phyloP scores from a whole-genome alignment of 2,329 filamentous ascomycete species.

The Hymenoscyphus albidus region DNA sequence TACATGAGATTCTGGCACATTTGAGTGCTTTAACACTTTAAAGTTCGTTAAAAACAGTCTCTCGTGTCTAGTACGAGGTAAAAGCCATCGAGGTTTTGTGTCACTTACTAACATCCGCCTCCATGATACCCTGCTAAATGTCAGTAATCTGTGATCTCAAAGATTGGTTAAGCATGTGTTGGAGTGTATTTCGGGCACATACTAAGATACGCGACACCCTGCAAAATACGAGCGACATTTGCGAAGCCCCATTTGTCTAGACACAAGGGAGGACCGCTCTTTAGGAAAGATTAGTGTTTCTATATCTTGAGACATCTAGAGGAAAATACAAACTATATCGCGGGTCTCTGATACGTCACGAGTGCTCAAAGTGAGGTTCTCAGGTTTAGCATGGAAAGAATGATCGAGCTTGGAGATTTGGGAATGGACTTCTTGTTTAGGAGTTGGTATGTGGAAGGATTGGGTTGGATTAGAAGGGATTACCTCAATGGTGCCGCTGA shows the following conservation, averaged over 20 bases:
- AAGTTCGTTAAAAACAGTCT: neutral
- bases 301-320: neutral
- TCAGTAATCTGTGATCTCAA: neutral
- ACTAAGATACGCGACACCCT: neutral
- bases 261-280: neutral
- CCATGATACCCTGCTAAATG: neutral
- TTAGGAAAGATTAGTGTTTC: neutral
- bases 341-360: neutral
- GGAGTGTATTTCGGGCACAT: neutral
- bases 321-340: neutral
- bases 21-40: neutral
- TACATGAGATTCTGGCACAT: neutral
- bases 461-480: neutral
- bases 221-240: neutral
- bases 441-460: neutral
- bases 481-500: neutral
- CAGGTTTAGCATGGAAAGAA: neutral
- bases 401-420: neutral
- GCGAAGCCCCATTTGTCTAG: neutral
- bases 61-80: neutral
- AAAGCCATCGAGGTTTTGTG: neutral
- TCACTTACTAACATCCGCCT: neutral
- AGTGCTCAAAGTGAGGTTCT: neutral
- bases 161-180: neutral
- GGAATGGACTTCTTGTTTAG: neutral